These are phyloP conservation scores for Penicillium sp. DNA, from an alignment of 2,329 filamentous ascomycete genomes.

Conservation along the genomic window DNA sequence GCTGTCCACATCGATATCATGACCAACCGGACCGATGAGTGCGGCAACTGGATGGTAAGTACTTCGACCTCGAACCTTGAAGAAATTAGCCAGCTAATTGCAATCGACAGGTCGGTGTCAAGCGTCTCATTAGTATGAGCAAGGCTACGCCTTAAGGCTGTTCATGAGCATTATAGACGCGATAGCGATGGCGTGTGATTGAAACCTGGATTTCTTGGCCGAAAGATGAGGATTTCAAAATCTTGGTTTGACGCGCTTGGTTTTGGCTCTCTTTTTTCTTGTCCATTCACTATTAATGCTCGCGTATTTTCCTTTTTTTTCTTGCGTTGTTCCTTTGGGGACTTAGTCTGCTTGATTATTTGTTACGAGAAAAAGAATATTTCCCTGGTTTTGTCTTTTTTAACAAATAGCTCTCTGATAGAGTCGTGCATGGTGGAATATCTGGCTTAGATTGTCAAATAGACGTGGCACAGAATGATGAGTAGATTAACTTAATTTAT, in stretches of 20 bases:
- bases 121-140: conserved; percentile 30
- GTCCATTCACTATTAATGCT: conserved; percentile 29
- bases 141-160: conserved; percentile 25
- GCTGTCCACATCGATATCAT: conserved; percentile 75
- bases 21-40: conserved; percentile 76
- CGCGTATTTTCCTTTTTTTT: conserved; percentile 20
- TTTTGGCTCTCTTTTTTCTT: conserved; percentile 18
- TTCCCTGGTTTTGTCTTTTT: conserved; percentile 1
- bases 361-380: conserved; percentile 24
- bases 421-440: background rate
- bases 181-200: conserved; percentile 5
- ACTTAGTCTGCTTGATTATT: conserved; percentile 19
- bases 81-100: background rate
- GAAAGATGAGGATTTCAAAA: conserved; percentile 2
- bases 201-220: conserved; percentile 10
- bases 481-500: conserved; percentile 8
- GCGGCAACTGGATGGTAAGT: conserved; percentile 85
- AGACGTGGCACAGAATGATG: conserved; percentile 14
- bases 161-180: conserved; percentile 4
- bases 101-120: conserved; percentile 25
- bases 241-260: conserved; percentile 16
- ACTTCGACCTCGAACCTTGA: conserved; percentile 2
- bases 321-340: conserved; percentile 12
- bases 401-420: conserved; percentile 7
- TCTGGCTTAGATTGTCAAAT: conserved; percentile 14